Conservation (phyloP, 139 green algal species). For the Desmodesmus armatus region DNA sequence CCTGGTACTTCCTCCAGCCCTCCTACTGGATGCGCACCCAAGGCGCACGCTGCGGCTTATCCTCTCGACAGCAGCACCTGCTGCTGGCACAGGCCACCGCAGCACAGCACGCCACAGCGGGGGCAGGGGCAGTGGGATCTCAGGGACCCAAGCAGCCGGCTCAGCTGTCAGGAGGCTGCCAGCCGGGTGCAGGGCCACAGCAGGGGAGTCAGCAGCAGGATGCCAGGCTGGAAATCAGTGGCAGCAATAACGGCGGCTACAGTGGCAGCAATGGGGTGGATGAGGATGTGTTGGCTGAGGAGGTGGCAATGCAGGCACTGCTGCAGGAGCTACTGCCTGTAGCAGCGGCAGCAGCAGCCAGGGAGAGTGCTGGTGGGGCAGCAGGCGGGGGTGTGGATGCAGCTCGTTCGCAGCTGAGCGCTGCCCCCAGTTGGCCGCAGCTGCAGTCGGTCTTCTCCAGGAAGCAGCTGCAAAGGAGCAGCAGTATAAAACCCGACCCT, state of each 20-base stretch:
- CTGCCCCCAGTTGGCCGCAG: too few relatives aligned
- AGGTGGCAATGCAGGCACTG: constrained; percentile 66
- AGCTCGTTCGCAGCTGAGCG: too few relatives aligned
- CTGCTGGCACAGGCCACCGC: not conserved
- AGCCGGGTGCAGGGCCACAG: not conserved
- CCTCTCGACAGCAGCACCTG: too few relatives aligned
- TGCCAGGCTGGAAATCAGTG: not conserved
- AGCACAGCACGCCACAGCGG: not conserved
- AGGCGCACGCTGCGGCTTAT: too few relatives aligned
- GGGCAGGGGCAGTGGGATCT: not conserved
- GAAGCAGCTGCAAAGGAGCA: too few relatives aligned
- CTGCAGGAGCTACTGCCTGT: constrained; percentile 38
- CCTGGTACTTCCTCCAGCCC: constrained; percentile 74
- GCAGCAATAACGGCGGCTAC: not conserved
- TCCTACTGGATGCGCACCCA: constrained; percentile 81
- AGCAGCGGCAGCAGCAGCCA: too few relatives aligned
- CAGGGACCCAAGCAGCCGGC: not conserved
- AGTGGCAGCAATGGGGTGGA: constrained; percentile 43
- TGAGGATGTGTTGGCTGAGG: constrained; percentile 78
- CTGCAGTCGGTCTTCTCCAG: too few relatives aligned
- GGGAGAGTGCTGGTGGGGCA: too few relatives aligned
- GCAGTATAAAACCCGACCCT: not conserved
- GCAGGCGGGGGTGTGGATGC: too few relatives aligned
- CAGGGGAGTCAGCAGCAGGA: not conserved
- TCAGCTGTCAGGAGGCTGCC: not conserved